These are phyloP conservation scores for Mortierella hygrophila DNA, from an alignment of 192 early-diverging fungal genomes.

Conservation along the genomic window DNA sequence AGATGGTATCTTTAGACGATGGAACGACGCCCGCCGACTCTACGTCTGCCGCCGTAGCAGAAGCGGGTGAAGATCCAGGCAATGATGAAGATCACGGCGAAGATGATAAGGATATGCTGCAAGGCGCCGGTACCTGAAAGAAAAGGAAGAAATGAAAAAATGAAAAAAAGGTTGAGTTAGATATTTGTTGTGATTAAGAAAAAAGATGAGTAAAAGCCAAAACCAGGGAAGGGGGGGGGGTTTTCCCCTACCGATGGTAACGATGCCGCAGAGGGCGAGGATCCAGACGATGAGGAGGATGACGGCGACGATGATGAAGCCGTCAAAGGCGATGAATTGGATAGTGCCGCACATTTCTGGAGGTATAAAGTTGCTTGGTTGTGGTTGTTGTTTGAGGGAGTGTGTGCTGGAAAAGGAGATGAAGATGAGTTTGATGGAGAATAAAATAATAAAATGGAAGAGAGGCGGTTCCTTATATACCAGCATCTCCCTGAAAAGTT, in stretches of 20 bases:
- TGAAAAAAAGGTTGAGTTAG: background rate
- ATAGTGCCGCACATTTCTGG: conserved; percentile 11
- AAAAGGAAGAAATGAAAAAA: background rate
- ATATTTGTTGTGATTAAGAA: background rate
- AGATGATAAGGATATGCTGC: conserved; percentile 16
- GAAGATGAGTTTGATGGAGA: background rate
- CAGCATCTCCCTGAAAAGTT: background rate
- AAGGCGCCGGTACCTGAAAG: background rate
- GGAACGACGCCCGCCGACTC: background rate
- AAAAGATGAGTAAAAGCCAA: background rate
- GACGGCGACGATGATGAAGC: conserved; percentile 21
- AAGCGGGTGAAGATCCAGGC: conserved; percentile 32
- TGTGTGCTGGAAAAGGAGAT: background rate
- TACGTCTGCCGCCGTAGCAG: conserved; percentile 9
- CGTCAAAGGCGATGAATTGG: conserved; percentile 15
- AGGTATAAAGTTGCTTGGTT: background rate
- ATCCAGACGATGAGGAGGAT: conserved; percentile 20
- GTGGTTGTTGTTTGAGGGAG: background rate
- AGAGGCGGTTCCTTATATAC: background rate
- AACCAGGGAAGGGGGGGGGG: background rate
- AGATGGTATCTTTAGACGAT: background rate
- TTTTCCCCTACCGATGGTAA: background rate
- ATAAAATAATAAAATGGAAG: background rate
- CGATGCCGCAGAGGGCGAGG: conserved; percentile 15
- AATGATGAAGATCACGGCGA: conserved; percentile 25